Evolutionary conservation across 2,329 filamentous ascomycete genomes (phyloP), one percentile per base, ranked within the genome.

Genomic region (Alternaria sp.): DNA sequence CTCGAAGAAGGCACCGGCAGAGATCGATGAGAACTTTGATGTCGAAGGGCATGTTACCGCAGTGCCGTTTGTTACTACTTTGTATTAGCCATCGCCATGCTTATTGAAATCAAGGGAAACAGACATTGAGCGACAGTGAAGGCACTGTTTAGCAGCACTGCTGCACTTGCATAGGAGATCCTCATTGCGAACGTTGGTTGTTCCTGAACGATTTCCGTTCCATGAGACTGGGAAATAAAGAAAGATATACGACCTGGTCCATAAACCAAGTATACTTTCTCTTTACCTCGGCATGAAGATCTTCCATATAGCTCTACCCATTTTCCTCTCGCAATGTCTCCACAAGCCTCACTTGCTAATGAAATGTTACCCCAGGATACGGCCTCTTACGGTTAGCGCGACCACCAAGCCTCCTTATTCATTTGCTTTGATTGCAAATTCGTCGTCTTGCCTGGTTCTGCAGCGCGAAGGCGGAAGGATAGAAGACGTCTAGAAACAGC

Each of bases 1-100:
- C 5, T 78, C 76, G 46, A 86, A 75, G 50, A 77, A 85, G 3
- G 80, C 72, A 0, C 76, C 71, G 0, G 83, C 84, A 0, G 82
- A 78, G 45, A 85, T 78, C 3, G 77, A 68, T 3, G 70, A 71
- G 67, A 84, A 85, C 5, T 74, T 77, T 1, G 78, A 78, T 1
- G 72, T 72, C 2, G 67, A 62, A 10, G 68, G 67, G 60, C 82
- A 84, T 51, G 65, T 67, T 24, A 71, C 63, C 10, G 62, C 57
- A 1, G 67, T 67, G 9, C 61, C 54, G 34, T 68, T 71, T 5
- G 61, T 62, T 39, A 51, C 45, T 58, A 14, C 23, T 6, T 17
- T 21, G 5, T 1, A 13, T 37, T 45, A 29, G 44, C 37, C 13
- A 49, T n/a, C n/a, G 10, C 21, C 14, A 4, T 24, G 13, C 8